These are phyloP conservation scores for Kitagawia praeruptora DNA, from an alignment of 129 eudicot species.

Conservation along the genomic window DNA sequence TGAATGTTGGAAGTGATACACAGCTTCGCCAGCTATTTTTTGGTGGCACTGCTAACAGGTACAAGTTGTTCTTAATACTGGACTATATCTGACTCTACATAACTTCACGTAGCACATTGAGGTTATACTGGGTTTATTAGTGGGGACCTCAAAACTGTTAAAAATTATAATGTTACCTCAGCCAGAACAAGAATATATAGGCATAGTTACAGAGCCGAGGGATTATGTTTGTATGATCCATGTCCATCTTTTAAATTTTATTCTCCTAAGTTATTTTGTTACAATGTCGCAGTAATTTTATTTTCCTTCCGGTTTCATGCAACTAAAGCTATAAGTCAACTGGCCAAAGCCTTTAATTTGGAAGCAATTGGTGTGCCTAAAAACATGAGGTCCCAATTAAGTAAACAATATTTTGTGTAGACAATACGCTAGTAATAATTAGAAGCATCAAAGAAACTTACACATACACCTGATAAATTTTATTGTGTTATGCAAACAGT, in stretches of 20 bases:
- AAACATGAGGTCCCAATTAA: background rate
- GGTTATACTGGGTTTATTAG: background rate
- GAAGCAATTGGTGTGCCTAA: background rate
- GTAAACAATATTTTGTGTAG: background rate
- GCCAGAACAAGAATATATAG: background rate
- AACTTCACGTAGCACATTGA: background rate
- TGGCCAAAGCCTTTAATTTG: background rate
- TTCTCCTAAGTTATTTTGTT: background rate
- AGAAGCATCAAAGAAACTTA: background rate
- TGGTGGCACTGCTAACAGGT: conserved; percentile 83
- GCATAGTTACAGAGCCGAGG: background rate
- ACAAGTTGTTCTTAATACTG: background rate
- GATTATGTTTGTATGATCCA: background rate
- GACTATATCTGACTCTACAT: background rate
- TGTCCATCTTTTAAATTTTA: background rate
- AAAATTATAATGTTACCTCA: background rate
- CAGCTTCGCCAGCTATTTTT: conserved; percentile 83
- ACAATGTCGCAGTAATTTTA: background rate
- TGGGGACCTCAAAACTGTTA: background rate
- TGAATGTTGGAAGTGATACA: conserved; percentile 93
- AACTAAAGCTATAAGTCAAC: background rate
- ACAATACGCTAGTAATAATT: background rate
- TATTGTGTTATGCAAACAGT: background rate
- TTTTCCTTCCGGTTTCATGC: background rate
- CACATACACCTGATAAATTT: background rate